Percentiles rank a stretch among this genome's conserved stretches.
These are phyloP conservation scores for cucumber (Cucumis sativus) DNA, from an alignment of 306 rosid genomes.

Conservation along the genomic window DNA sequence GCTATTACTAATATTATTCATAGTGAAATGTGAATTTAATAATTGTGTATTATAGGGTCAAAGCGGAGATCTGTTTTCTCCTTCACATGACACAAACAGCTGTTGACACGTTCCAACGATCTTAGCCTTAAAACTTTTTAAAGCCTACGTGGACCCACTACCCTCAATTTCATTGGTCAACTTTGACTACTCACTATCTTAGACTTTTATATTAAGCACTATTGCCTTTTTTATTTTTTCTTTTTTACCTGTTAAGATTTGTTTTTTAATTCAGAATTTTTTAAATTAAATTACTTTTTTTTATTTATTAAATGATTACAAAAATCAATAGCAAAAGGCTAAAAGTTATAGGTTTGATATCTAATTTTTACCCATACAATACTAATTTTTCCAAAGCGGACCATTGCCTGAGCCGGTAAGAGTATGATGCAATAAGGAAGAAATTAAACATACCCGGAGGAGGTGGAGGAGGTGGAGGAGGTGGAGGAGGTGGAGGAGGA, in stretches of 20 bases:
- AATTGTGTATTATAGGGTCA: background rate
- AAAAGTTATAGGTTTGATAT: too few species aligned
- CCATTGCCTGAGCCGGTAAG: too few species aligned
- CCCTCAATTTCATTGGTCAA: background rate
- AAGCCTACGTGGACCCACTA: background rate
- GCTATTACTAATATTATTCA: too few species aligned
- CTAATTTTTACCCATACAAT: too few species aligned
- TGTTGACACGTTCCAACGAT: background rate
- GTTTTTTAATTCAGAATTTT: too few species aligned
- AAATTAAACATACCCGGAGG: too few species aligned
- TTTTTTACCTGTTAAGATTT: too few species aligned
- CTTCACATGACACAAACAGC: background rate
- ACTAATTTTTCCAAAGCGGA: too few species aligned
- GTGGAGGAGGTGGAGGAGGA: background rate
- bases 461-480: background rate
- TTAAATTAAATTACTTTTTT: too few species aligned
- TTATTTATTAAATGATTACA: too few species aligned
- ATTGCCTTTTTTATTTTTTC: background rate
- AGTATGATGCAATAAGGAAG: too few species aligned
- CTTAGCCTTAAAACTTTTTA: background rate
- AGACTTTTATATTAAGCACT: background rate
- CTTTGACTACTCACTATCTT: background rate
- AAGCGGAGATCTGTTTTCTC: background rate
- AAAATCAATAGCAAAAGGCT: too few species aligned
- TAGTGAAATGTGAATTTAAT: background rate